Percentiles rank a stretch among this genome's conserved stretches.
phyloP scores from a whole-genome alignment of 169 alveolate genomes.

The Fabrea salina region DNA sequence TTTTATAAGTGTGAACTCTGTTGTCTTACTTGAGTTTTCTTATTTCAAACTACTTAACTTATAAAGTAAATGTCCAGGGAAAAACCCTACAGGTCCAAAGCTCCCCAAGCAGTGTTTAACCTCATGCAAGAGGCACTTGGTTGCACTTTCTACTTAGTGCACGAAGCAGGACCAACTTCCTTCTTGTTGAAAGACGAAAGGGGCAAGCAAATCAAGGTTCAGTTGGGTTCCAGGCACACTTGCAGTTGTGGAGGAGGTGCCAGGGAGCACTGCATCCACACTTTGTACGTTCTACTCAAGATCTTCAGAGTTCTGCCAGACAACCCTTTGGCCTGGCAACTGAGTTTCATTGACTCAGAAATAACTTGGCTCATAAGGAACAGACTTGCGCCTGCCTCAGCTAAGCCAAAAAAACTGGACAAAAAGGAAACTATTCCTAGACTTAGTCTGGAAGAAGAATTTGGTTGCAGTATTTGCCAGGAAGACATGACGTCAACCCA shows the following conservation, averaged over 20 bases:
- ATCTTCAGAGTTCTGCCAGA: conserved; percentile 38
- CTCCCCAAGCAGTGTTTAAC: conserved; percentile 47
- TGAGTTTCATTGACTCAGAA: conserved; percentile 48
- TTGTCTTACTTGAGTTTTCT: too few relatives aligned
- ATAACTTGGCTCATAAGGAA: conserved; percentile 25
- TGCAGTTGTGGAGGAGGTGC: conserved; percentile 83
- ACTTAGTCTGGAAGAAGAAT: conserved; percentile 40
- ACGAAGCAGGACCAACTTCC: conserved; percentile 54
- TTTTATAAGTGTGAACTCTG: neutral
- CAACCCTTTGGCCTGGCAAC: conserved; percentile 57
- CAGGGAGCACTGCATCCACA: conserved; percentile 77
- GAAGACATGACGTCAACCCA: conserved; percentile 45
- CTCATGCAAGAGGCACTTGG: conserved; percentile 50
- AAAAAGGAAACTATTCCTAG: conserved; percentile 37
- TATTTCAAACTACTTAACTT: too few relatives aligned
- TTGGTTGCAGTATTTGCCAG: conserved; percentile 54
- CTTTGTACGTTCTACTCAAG: conserved; percentile 45
- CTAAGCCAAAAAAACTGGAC: neutral
- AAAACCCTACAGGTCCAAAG: conserved; percentile 42
- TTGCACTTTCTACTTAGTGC: conserved; percentile 43
- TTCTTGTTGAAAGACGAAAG: conserved; percentile 52
- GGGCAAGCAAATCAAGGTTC: conserved; percentile 56
- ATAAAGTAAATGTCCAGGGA: neutral
- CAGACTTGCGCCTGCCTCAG: neutral
- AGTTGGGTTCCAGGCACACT: conserved; percentile 61